These are phyloP conservation scores for Bremia lactucae DNA, from an alignment of 352 stramenopile genomes.

Conservation along the genomic window DNA sequence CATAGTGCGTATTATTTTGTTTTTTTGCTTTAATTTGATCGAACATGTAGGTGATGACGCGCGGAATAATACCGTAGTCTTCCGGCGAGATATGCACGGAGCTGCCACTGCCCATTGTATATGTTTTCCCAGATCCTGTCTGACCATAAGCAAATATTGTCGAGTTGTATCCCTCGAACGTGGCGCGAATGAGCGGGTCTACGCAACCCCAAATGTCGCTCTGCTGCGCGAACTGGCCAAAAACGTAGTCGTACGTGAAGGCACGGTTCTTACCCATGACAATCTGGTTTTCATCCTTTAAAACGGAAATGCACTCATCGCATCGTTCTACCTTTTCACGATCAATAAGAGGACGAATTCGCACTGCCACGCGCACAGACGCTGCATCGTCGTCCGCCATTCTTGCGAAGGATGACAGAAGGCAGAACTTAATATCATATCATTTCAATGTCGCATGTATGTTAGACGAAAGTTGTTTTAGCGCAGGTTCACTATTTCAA, in stretches of 20 bases:
- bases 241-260: constrained; percentile 88
- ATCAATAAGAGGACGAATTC: constrained; percentile 77
- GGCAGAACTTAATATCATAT: too few species aligned
- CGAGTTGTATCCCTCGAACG: constrained; percentile 84
- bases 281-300: constrained; percentile 75
- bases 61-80: constrained; percentile 83
- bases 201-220: constrained; percentile 81
- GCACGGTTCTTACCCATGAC: constrained; percentile 83
- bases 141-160: constrained; percentile 87
- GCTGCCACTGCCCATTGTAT: constrained; percentile 84
- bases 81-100: constrained; percentile 64
- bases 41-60: constrained; percentile 80
- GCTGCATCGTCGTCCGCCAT: constrained; percentile 41
- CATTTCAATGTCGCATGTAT: constrained; percentile 6
- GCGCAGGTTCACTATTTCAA: too few species aligned
- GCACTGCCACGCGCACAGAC: constrained; percentile 76
- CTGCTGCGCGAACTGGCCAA: constrained; percentile 75
- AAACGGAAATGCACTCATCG: constrained; percentile 78
- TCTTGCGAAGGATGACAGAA: not conserved
- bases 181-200: constrained; percentile 65
- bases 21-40: constrained; percentile 58
- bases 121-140: too few species aligned
- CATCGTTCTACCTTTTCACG: constrained; percentile 84
- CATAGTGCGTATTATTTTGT: constrained; percentile 47
- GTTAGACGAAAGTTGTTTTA: not conserved